Evolutionary conservation across 164 flowering plant species (phyloP).

Genomic region (Brasenia schreberi): DNA sequence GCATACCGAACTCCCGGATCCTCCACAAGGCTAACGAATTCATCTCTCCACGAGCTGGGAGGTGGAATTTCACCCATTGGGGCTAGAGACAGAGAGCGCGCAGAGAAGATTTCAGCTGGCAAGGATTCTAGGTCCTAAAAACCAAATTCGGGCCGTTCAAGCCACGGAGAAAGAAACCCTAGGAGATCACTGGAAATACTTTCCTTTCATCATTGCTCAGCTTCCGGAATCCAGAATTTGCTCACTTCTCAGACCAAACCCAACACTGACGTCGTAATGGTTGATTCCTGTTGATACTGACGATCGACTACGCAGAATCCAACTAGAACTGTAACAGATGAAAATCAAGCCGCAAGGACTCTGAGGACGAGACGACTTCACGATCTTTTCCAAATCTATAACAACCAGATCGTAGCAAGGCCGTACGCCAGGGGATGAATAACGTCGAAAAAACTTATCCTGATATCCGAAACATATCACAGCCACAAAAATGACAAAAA

Average conservation of each 20-base stretch:
- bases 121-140: too few species aligned
- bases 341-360: not conserved
- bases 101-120: not conserved
- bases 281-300: not conserved
- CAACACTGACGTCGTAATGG: not conserved
- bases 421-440: too few species aligned
- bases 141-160: too few species aligned
- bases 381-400: not conserved
- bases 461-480: not conserved
- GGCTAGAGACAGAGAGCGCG: slow-evolving; percentile 8
- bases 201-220: not conserved
- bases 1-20: slow-evolving; percentile 33
- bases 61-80: not conserved
- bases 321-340: not conserved
- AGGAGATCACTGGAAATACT: not conserved
- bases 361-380: not conserved
- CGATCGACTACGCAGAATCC: not conserved
- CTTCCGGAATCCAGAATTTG: not conserved
- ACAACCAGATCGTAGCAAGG: not conserved
- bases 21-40: slow-evolving; percentile 46
- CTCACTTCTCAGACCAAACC: not conserved
- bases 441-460: not conserved
- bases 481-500: not conserved
- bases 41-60: slow-evolving; percentile 46
- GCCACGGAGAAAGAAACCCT: too few species aligned